Evolutionary conservation across 768 basidiomycete genomes (phyloP).

Genomic region (Agrocybe praecox): DNA sequence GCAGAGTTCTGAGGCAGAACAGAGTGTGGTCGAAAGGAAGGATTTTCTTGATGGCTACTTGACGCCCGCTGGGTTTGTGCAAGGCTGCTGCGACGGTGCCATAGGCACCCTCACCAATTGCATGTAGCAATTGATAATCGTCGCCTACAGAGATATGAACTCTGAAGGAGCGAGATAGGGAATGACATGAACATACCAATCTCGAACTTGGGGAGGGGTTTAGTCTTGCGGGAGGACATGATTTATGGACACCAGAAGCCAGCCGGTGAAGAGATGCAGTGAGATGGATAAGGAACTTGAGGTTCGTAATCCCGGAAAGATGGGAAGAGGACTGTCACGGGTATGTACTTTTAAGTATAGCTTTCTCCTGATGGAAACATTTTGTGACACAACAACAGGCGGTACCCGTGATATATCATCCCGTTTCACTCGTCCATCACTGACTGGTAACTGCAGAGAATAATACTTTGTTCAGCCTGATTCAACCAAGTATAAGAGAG

Average conservation of each 20-base stretch:
- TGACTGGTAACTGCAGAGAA: too few relatives aligned
- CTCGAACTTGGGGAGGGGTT: conserved; percentile 75
- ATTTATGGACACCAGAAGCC: conserved; percentile 45
- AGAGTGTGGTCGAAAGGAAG: conserved; percentile 93
- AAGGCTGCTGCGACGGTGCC: conserved; percentile 89
- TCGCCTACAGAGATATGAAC: conserved; percentile 46
- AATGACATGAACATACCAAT: conserved; percentile 45
- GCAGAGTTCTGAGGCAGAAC: conserved; percentile 86
- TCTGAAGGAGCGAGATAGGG: conserved; percentile 3
- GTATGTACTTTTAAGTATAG: conserved; percentile 5
- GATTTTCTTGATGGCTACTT: conserved; percentile 96
- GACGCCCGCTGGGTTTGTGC: conserved; percentile 77
- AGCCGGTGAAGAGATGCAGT: conserved; percentile 42
- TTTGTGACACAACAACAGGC: conserved; percentile 14
- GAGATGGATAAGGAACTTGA: conserved; percentile 16
- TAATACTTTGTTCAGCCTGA: too few relatives aligned
- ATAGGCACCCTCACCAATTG: conserved; percentile 86
- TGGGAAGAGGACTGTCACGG: conserved; percentile 14
- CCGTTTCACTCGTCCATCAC: not conserved
- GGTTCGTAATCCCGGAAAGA: conserved; percentile 18
- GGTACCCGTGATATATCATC: not conserved
- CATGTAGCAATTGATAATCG: conserved; percentile 73
- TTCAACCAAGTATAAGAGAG: not conserved
- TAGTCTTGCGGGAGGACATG: conserved; percentile 63
- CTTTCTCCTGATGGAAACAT: conserved; percentile 20